Evolutionary conservation across 1,139 yeast genomes (phyloP), one percentile per base, ranked within the genome.

Genomic region (Tardiomyces depauwii): DNA sequence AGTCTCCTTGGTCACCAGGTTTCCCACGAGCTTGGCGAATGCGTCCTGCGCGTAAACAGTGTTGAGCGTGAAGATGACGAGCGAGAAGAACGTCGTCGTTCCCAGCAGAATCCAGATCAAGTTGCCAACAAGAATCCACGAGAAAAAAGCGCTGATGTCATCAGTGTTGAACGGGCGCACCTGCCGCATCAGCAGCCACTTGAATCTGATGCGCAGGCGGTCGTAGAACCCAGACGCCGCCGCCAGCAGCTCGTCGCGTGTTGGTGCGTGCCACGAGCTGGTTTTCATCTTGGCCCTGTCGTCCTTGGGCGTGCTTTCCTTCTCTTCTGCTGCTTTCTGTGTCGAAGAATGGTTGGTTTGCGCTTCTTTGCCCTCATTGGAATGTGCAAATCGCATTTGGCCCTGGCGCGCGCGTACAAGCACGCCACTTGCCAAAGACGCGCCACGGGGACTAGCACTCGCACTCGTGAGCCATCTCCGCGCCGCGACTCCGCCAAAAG

Each of bases 71-170:
- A 81, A 78, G n/a, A 91, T 73, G 1, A 88, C 71, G 45, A 87
- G 59, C 3, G 96, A 86, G 44, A 86, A 70, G 62, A 89, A 89
- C 0, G 96, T 86, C 2, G 98, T 91, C 10, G 97, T 89, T 14
- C 89, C 96, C 25, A 88, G 67, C 39, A 87, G 68, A 49, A 91
- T 74, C 64, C 93, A 70, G 12, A 87, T 64, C 2, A 83, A 81
- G 58, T 91, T 89, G 3, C 96, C 93, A 58, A 91, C 81, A 39
- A 91, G 75, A 28, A 91, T 67, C 96, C 97, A 88, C 7, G 95
- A 85, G 53, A 89, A 78, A 51, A 91, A 71, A 2, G 97, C 97
- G 38, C 89, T 77, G 49, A 87, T 76, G 57, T 89, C 96, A 63
- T 89, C 97, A 21, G 85, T 78, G 57, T 83, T 87, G 64, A 84